Percentiles rank a stretch among this genome's conserved stretches.
phyloP scores from a whole-genome alignment of 805 yeast genomes.

The Candida vaughaniae region DNA sequence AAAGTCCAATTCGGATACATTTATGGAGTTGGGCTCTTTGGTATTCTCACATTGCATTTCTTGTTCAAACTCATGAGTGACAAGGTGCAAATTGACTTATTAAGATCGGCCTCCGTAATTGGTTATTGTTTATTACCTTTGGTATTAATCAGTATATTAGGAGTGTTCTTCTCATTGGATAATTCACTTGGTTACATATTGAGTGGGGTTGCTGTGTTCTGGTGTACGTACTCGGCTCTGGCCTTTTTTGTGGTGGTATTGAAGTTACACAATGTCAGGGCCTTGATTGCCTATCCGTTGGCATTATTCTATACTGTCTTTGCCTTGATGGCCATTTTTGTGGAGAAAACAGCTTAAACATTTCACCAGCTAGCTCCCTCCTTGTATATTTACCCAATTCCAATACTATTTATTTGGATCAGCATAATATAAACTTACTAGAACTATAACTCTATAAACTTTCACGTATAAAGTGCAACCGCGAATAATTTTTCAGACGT shows the following conservation, averaged over 20 bases:
- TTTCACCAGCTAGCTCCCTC: not conserved
- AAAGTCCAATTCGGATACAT: constrained; percentile 96
- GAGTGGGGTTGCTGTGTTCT: constrained; percentile 65
- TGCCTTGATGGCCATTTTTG: constrained; percentile 94
- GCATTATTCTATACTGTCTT: constrained; percentile 88
- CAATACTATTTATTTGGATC: too few species aligned
- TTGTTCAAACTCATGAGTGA: constrained; percentile 86
- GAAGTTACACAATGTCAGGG: constrained; percentile 80
- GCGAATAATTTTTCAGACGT: too few species aligned
- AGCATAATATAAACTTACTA: too few species aligned
- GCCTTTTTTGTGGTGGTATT: constrained; percentile 88
- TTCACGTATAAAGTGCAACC: too few species aligned
- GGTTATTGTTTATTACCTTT: constrained; percentile 94
- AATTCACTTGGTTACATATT: constrained; percentile 70
- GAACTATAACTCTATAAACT: too few species aligned
- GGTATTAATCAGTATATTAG: constrained; percentile 71
- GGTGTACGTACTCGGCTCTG: constrained; percentile 94
- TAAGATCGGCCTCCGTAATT: constrained; percentile 82
- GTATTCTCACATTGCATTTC: constrained; percentile 79
- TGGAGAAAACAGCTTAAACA: constrained; percentile 31
- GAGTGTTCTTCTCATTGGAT: constrained; percentile 67
- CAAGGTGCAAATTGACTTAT: constrained; percentile 50
- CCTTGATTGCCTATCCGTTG: constrained; percentile 89
- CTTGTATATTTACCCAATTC: not conserved
- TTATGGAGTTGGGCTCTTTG: constrained; percentile 92